Base-by-base conservation (phyloP, 2,329 filamentous ascomycete genomes). In the Fusarium aywerte region DNA sequence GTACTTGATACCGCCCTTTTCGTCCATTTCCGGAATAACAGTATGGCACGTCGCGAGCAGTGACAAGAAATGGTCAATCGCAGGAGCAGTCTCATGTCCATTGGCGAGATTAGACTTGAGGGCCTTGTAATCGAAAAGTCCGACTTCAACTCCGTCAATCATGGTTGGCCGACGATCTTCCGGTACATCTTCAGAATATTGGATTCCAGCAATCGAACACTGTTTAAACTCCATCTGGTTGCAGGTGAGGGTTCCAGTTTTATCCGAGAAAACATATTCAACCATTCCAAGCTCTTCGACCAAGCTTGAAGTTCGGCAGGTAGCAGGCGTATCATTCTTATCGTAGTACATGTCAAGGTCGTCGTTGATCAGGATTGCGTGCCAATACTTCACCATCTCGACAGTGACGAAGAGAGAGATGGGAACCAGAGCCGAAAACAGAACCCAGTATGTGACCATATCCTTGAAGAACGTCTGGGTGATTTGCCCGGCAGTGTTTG, bases 181-280 rank as follows among this genome's bases (percentile, higher is more conserved):
- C 0, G 96, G 91, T 3, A 98, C 89, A 40, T 95, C 92, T 53
- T 96, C 93, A 13, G 92, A 91, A 75, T 99, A 99, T 79, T 97
- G 95, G 52, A 98, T 90, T 25, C 96, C 96, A 25, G 89, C 92
- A 75, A 99, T 98, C 1, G 92, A 91, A 74, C 92, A 96, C 78
- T 98, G 93, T 76, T 93, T 93, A 79, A 98, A 99, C 78, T 98
- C 95, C 96, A 99, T 98, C 85, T 93, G 90, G 76, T 98, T 98
- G 80, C 94, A 97, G n/a, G 95, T 98, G 74, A 98, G 82, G 5
- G 95, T 98, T 40, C 95, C 95, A 2, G 95, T 98, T 83, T 98
- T 98, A 83, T 98, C 95, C 0, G 93, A 97, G 78, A 99, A 99
- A 67, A 99, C 96, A 74, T 96, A 99, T 75, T 98, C 96, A 42